phyloP scores from a whole-genome alignment of 1,284 basidiomycete genomes.

The Cystobasidium pallidum region DNA sequence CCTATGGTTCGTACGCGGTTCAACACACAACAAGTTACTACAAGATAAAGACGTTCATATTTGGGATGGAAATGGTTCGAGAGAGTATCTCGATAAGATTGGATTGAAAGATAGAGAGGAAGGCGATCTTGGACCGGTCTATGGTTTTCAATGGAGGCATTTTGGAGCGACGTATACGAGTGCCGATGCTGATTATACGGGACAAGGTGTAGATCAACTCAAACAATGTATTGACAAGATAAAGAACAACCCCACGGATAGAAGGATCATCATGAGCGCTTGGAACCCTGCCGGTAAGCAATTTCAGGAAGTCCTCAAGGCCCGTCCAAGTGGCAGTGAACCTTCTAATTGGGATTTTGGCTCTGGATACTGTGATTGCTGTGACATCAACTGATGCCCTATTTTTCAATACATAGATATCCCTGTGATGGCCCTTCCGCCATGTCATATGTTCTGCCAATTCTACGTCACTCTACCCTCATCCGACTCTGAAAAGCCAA shows the following conservation, averaged over 20 bases:
- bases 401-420: conserved; percentile 66
- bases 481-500: conserved; percentile 58
- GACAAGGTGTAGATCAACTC: conserved; percentile 92
- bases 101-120: conserved; percentile 81
- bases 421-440: conserved; percentile 90
- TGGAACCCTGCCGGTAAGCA: conserved; percentile 92
- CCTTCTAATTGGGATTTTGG: too few species aligned
- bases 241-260: conserved; percentile 87
- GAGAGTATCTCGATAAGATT: conserved; percentile 80
- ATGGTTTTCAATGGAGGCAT: conserved; percentile 98
- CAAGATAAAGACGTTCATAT: conserved; percentile 87
- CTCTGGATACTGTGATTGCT: too few species aligned
- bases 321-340: too few species aligned
- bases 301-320: too few species aligned
- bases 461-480: conserved; percentile 91
- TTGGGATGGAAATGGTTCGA: conserved; percentile 95
- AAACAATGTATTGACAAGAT: conserved; percentile 87
- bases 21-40: conserved; percentile 78
- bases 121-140: conserved; percentile 94
- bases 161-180: conserved; percentile 89
- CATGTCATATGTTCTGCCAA: conserved; percentile 98
- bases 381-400: conserved; percentile 11
- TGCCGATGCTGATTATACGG: conserved; percentile 64
- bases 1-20: conserved; percentile 89
- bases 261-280: conserved; percentile 92